phyloP scores from a whole-genome alignment of 2,329 filamentous ascomycete genomes.

The Cryphonectria nitschkei region DNA sequence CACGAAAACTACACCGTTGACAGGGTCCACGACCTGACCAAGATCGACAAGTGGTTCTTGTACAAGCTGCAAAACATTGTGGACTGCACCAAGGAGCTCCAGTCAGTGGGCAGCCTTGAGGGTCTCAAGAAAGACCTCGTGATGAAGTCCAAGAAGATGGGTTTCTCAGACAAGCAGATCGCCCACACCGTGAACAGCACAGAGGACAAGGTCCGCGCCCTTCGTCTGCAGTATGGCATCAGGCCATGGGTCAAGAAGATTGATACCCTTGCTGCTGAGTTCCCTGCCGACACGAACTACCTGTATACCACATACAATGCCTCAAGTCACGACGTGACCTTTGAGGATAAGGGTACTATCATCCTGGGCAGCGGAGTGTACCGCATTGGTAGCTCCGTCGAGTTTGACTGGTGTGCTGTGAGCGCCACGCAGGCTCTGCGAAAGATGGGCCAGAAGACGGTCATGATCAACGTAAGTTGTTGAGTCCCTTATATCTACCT shows the following conservation, averaged over 20 bases:
- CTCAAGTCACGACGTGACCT: conserved; percentile 87
- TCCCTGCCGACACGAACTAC: conserved; percentile 94
- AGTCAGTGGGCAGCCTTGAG: conserved; percentile 80
- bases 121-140: conserved; percentile 87
- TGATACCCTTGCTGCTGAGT: conserved; percentile 95
- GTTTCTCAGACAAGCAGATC: conserved; percentile 97
- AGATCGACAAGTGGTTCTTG: conserved; percentile 99
- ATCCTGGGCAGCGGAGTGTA: conserved; percentile 95
- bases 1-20: conserved; percentile 96
- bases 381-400: conserved; percentile 94
- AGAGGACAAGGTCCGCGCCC: conserved; percentile 87
- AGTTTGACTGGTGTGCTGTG: conserved; percentile 98
- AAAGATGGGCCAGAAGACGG: conserved; percentile 91
- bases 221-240: conserved; percentile 84
- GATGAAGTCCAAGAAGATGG: conserved; percentile 92
- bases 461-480: conserved; percentile 82
- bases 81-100: conserved; percentile 82
- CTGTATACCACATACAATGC: conserved; percentile 98
- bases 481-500: not conserved
- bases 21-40: conserved; percentile 87
- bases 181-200: conserved; percentile 80
- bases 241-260: conserved; percentile 98
- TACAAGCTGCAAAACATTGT: conserved; percentile 98
- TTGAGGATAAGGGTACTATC: conserved; percentile 88
- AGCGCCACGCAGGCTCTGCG: conserved; percentile 83